Conservation (phyloP, 2,329 filamentous ascomycete genomes). For the Davidsoniella eucalypti region DNA sequence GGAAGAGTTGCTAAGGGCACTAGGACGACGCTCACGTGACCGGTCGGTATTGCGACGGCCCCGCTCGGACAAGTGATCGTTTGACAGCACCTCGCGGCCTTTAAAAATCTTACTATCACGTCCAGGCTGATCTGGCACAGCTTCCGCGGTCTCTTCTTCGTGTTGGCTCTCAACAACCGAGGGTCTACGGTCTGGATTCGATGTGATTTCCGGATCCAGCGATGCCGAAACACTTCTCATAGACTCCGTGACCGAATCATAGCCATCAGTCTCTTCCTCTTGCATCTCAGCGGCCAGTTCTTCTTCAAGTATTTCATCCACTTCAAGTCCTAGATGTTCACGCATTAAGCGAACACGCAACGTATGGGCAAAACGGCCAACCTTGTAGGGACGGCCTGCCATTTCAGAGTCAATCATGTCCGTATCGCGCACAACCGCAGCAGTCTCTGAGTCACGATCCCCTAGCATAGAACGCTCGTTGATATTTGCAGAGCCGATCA, state of each 20-base stretch:
- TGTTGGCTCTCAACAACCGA: no score
- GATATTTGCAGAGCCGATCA: slow-evolving; percentile 97
- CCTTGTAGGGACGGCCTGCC: slow-evolving; percentile 75
- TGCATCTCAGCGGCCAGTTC: slow-evolving; percentile 53
- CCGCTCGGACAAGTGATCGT: not conserved
- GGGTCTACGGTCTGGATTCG: no score
- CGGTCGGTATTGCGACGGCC: slow-evolving; percentile 15
- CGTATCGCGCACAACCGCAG: slow-evolving; percentile 77
- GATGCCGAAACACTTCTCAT: not conserved
- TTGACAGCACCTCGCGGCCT: slow-evolving; percentile 49
- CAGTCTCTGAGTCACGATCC: slow-evolving; percentile 78
- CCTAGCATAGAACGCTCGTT: slow-evolving; percentile 95
- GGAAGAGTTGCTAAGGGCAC: slow-evolving; percentile 6
- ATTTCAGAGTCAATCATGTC: slow-evolving; percentile 87
- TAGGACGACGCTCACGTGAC: slow-evolving; percentile 15
- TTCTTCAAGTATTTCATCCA: slow-evolving; percentile 76
- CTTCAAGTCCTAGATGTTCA: slow-evolving; percentile 89
- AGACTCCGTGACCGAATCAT: slow-evolving; percentile 30
- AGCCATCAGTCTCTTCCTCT: slow-evolving; percentile 35
- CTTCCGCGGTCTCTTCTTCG: no score
- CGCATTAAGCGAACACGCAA: slow-evolving; percentile 88
- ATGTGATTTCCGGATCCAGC: no score
- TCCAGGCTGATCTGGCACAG: no score
- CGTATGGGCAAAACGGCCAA: slow-evolving; percentile 83
- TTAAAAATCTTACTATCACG: no score